Evolutionary conservation across 1,284 basidiomycete species (phyloP).

Genomic region (Cryptococcus floricola): DNA sequence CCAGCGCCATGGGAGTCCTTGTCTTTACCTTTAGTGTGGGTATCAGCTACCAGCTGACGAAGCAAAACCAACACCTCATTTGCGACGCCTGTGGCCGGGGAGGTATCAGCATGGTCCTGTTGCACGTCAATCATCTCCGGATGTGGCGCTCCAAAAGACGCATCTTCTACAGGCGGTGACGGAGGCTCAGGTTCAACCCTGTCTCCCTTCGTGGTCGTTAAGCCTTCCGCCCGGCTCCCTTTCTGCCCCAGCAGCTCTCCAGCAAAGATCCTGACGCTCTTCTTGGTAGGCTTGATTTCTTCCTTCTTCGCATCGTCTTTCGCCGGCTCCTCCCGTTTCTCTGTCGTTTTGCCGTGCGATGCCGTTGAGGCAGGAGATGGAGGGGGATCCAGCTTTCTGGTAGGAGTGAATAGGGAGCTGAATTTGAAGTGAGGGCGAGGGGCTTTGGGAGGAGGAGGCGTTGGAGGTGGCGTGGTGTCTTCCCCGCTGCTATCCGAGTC

Average conservation of each 20-base stretch:
- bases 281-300: conserved; percentile 3
- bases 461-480: conserved; percentile 9
- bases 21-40: neutral
- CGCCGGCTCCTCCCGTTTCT: conserved; percentile 1
- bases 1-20: neutral
- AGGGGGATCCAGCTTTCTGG: neutral
- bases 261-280: conserved; percentile 13
- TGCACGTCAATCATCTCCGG: no score
- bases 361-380: neutral
- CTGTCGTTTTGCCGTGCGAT: neutral
- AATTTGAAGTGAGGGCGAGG: conserved; percentile 11
- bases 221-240: neutral
- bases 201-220: conserved; percentile 12
- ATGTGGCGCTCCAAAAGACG: no score
- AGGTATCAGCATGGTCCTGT: neutral
- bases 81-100: neutral
- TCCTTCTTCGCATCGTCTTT: conserved; percentile 5
- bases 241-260: conserved; percentile 7
- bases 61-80: conserved; percentile 8
- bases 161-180: no score
- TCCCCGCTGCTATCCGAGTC: conserved; percentile 13
- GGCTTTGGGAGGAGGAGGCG: neutral
- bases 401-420: conserved; percentile 7
- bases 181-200: neutral
- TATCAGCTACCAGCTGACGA: conserved; percentile 7